Base-by-base conservation (phyloP, 1,284 basidiomycete species). In the Apiotrichum siamense region DNA sequence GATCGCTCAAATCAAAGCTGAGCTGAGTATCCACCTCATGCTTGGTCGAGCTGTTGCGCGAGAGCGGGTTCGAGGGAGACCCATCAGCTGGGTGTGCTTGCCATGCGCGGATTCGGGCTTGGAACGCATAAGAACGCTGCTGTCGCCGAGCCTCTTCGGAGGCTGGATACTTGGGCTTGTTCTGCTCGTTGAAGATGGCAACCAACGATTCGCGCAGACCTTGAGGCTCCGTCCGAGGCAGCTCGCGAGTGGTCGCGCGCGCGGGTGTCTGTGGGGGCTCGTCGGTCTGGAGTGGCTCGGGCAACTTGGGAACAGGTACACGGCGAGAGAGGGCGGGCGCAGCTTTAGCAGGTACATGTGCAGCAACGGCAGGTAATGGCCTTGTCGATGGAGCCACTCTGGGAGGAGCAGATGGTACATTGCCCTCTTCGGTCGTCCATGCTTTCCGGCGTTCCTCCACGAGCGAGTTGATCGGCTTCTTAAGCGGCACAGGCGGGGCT, bases 1-100 rank as follows among this genome's bases (percentile, higher is more conserved):
- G 54, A 43, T 73, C 71, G 35, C 63, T 64, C 15, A 62, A 60
- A 49, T 72, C 67, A 47, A 72, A 69, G 25, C 59, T 63, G 25
- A 67, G 44, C 40, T 59, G 37, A 11, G 63, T 63, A 10, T 66
- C 62, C 49, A 21, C 15, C 13, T 41, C 39, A 11, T 29, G 23
- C 13, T 20, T 44, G 2, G n/a, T n/a, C n/a, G 40, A 29, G 9
- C 10, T 12, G n/a, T 25, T 44, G 18, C 46, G 54, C 10, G 42
- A 44, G 21, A 45, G 23, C 3, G 54, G 49, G n/a, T n/a, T 26
- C 11, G 20, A 12, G 1, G 33, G 40, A 11, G 40, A 27, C 5
- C 31, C 39, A 20, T 58, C 42, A 24, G 52, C 55, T 17, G 47
- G 44, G n/a, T 45, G 36, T n/a, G 63, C 62, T 56, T 69, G 68